phyloP scores from a whole-genome alignment of 2,329 filamentous ascomycete genomes.

The Trichophyton schoenleinii region DNA sequence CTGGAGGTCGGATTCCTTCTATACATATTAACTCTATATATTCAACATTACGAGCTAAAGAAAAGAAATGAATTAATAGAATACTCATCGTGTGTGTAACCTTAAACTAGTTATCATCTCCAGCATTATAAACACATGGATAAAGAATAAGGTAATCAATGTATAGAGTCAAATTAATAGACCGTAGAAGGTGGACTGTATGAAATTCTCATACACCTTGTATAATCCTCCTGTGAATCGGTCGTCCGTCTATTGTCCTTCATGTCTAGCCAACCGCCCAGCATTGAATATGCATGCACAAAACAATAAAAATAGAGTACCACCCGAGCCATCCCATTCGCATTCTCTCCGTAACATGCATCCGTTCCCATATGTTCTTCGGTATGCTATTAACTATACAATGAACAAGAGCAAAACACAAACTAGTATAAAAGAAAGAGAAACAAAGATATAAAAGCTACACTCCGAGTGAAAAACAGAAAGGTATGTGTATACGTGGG shows the following conservation, averaged over 20 bases:
- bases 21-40: no score
- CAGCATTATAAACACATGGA: no score
- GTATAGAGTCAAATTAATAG: neutral
- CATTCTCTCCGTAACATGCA: neutral
- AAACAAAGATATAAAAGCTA: neutral
- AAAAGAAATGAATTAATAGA: no score
- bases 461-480: neutral
- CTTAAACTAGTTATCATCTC: no score
- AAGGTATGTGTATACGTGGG: neutral
- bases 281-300: neutral
- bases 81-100: no score
- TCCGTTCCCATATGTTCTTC: neutral
- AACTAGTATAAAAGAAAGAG: neutral
- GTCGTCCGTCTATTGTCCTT: neutral
- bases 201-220: neutral
- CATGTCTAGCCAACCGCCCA: neutral
- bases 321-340: neutral
- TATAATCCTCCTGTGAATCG: neutral
- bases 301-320: neutral
- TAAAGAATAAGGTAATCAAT: neutral
- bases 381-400: neutral
- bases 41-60: no score
- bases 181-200: neutral
- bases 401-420: neutral
- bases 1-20: no score